A percentile compares a stretch with the other conserved stretches of the same genome.
These are phyloP conservation scores for Alternaria metachromatica DNA, from an alignment of 2,329 filamentous ascomycete species.

Conservation along the genomic window DNA sequence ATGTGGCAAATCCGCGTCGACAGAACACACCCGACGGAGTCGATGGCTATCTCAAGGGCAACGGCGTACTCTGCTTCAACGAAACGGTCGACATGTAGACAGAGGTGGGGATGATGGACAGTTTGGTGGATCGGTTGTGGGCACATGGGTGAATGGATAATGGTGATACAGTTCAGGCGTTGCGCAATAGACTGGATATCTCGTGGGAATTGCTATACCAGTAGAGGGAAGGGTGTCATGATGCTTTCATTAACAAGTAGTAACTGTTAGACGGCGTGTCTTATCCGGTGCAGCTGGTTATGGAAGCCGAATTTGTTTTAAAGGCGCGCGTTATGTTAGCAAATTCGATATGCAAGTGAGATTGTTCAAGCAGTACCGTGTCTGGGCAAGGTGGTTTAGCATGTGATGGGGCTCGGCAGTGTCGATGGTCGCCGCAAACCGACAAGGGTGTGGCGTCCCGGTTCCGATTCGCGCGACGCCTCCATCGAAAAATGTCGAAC, in stretches of 20 bases:
- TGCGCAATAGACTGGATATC: slow-evolving; percentile 2
- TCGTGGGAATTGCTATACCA: not conserved
- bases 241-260: not conserved
- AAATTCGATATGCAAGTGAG: not conserved
- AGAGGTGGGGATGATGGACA: not conserved
- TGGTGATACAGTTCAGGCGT: slow-evolving; percentile 3
- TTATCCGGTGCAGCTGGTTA: not conserved
- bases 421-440: slow-evolving; percentile 9
- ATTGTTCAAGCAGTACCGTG: not conserved
- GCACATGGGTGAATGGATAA: not conserved
- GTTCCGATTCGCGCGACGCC: slow-evolving; percentile 20
- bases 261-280: not conserved
- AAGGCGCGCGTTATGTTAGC: not conserved
- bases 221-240: not conserved
- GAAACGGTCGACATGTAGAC: slow-evolving; percentile 72
- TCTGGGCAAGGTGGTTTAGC: not conserved
- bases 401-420: slow-evolving; percentile 10
- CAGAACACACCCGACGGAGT: slow-evolving; percentile 75
- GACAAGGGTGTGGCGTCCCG: slow-evolving; percentile 14
- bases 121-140: not conserved
- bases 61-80: slow-evolving; percentile 90
- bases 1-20: slow-evolving; percentile 48
- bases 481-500: slow-evolving; percentile 23
- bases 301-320: not conserved
- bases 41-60: slow-evolving; percentile 83